A percentile compares a stretch with the other conserved stretches of the same genome.
phyloP scores from a whole-genome alignment of 164 flowering plant species.

The Kalanchoe fedtschenkoi region DNA sequence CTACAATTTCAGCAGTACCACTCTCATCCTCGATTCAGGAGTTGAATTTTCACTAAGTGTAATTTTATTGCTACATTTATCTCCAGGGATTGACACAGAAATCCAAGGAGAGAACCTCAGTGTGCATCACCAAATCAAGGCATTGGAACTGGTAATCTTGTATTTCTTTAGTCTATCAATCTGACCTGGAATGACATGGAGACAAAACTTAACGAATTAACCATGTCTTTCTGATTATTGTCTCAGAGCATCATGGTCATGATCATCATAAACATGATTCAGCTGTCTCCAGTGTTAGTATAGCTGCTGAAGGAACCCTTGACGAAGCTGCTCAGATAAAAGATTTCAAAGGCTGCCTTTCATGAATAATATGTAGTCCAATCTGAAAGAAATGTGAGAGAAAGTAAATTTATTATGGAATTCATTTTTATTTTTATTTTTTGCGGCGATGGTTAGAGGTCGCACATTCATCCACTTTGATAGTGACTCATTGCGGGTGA shows the following conservation, averaged over 20 bases:
- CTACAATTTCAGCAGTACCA: no score
- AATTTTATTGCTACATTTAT: slow-evolving; percentile 6
- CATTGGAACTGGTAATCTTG: slow-evolving; percentile 22
- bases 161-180: not conserved
- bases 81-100: slow-evolving; percentile 68
- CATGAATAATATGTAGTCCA: slow-evolving; percentile 26
- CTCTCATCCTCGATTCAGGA: no score
- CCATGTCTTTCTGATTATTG: not conserved
- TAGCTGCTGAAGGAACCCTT: slow-evolving; percentile 76
- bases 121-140: slow-evolving; percentile 30
- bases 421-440: no score
- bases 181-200: not conserved
- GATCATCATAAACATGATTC: slow-evolving; percentile 83
- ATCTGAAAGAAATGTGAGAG: no score
- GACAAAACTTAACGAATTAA: not conserved
- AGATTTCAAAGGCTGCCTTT: slow-evolving; percentile 89
- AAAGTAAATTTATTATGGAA: no score
- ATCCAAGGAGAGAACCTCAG: slow-evolving; percentile 37
- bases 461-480: no score
- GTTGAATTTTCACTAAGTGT: no score
- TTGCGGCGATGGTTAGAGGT: no score
- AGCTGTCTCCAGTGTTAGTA: slow-evolving; percentile 84
- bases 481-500: no score
- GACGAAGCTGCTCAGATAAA: slow-evolving; percentile 74
- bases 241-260: slow-evolving; percentile 37